These are phyloP conservation scores for Phytophthora ramorum DNA, from an alignment of 352 stramenopile species.

Conservation along the genomic window DNA sequence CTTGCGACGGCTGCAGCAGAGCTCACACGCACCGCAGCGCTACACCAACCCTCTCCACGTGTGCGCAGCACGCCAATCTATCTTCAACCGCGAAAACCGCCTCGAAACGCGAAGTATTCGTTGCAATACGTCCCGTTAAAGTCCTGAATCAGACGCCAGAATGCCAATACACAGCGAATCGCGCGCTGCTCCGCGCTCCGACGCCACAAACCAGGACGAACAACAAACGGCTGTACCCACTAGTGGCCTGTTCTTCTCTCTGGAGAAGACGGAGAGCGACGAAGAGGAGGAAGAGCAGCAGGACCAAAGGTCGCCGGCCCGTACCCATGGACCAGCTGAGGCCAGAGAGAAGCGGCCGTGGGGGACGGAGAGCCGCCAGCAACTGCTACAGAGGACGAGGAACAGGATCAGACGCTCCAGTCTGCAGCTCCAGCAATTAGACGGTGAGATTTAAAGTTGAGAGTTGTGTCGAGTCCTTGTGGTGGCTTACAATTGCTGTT, in stretches of 20 bases:
- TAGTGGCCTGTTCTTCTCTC: neutral
- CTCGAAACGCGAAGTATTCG: neutral
- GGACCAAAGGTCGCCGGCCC: neutral
- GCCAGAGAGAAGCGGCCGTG: constrained; percentile 9
- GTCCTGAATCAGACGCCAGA: constrained; percentile 13
- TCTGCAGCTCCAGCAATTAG: constrained; percentile 25
- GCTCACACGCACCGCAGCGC: neutral
- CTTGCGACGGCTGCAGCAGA: constrained; percentile 4
- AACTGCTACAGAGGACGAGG: constrained; percentile 23
- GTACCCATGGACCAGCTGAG: constrained; percentile 1
- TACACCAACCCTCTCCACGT: neutral
- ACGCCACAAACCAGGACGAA: constrained; percentile 25
- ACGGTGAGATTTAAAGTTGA: constrained; percentile 11
- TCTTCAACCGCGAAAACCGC: neutral
- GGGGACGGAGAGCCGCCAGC: constrained; percentile 16
- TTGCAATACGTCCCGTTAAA: constrained; percentile 4
- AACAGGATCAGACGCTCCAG: constrained; percentile 18
- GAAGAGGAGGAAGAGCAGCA: constrained; percentile 13
- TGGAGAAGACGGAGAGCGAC: constrained; percentile 21
- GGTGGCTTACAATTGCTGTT: constrained; percentile 17
- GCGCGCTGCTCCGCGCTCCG: constrained; percentile 6
- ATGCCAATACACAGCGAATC: constrained; percentile 9
- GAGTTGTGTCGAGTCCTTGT: neutral
- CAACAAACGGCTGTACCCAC: neutral
- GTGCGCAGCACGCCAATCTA: neutral